Percentiles rank a stretch among this genome's conserved stretches.
phyloP scores from a whole-genome alignment of 2,329 filamentous ascomycete species.

The Sporothrix euskadiensis region DNA sequence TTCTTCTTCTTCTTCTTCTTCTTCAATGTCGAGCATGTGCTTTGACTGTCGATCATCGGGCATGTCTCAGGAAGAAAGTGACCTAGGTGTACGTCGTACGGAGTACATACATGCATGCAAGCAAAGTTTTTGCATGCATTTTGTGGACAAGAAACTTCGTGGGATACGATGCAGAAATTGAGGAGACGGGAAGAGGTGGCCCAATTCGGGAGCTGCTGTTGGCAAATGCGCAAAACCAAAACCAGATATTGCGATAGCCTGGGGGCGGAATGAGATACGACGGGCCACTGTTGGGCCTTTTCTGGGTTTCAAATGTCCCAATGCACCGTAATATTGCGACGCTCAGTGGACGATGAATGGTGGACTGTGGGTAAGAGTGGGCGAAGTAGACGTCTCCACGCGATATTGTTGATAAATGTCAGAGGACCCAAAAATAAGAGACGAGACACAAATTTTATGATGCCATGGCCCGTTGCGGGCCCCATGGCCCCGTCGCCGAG shows the following conservation, averaged over 20 bases:
- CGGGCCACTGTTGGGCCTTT: neutral
- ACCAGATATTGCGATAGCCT: conserved; percentile 1
- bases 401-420: neutral
- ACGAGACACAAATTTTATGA: neutral
- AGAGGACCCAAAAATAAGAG: neutral
- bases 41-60: neutral
- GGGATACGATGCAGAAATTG: neutral
- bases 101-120: neutral
- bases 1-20: neutral
- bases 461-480: neutral
- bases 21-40: neutral
- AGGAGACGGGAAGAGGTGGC: neutral
- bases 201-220: neutral
- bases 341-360: neutral
- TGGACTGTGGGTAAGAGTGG: too few relatives aligned
- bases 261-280: conserved; percentile 5
- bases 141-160: neutral
- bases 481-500: neutral
- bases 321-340: neutral
- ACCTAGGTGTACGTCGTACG: neutral
- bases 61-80: conserved; percentile 3
- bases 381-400: neutral
- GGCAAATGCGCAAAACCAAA: neutral
- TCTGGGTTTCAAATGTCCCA: neutral
- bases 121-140: neutral